Conservation (phyloP, 352 stramenopile species). For the Globisporangium abappressorium region DNA sequence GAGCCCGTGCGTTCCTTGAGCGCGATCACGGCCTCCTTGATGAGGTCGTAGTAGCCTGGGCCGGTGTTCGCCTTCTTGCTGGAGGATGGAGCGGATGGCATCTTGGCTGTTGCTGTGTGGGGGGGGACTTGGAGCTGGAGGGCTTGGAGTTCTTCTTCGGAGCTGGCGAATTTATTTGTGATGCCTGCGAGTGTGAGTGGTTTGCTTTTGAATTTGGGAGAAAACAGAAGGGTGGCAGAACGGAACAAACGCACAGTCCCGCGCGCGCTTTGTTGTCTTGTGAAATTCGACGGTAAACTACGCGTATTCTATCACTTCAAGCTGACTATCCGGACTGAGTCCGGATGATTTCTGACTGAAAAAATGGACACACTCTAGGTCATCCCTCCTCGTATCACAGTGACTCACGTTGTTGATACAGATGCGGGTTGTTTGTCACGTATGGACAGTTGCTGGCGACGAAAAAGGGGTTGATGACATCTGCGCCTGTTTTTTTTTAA, state of each 20-base stretch:
- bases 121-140: conserved; percentile 15
- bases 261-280: neutral
- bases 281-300: neutral
- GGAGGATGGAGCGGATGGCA: conserved; percentile 37
- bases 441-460: neutral
- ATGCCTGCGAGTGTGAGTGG: conserved; percentile 4
- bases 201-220: neutral
- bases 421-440: neutral
- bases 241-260: neutral
- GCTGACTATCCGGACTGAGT: conserved; percentile 7
- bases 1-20: conserved; percentile 92
- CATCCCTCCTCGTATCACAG: conserved; percentile 10
- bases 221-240: conserved; percentile 1
- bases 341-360: neutral
- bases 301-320: conserved; percentile 21
- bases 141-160: conserved; percentile 20
- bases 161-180: conserved; percentile 44
- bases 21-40: conserved; percentile 90
- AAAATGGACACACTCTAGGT: neutral
- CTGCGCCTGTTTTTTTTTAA: neutral
- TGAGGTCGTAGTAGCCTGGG: conserved; percentile 88
- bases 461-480: conserved; percentile 20
- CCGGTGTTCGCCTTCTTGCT: conserved; percentile 64
- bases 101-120: conserved; percentile 22
- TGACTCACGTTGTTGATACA: neutral